Conservation (phyloP, 345 rosid species). For the Sapria himalayana region DNA sequence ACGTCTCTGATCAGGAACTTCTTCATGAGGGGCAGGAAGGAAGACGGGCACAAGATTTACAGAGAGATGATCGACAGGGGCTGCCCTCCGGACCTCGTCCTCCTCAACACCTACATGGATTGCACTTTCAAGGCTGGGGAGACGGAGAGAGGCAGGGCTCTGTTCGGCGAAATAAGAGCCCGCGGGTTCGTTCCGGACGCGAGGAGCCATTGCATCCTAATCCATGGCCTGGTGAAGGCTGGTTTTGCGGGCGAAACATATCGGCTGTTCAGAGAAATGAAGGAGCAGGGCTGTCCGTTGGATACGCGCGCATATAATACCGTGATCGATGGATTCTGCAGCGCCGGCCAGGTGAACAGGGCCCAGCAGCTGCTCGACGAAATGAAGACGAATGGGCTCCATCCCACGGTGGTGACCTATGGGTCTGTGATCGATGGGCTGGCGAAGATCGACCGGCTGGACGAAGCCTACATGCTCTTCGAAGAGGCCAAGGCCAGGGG, state of each 20-base stretch:
- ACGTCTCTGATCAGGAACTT: conserved; percentile 74
- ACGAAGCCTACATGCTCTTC: conserved; percentile 91
- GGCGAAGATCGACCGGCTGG: conserved; percentile 80
- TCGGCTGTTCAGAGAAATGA: conserved; percentile 64
- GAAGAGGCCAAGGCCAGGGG: conserved; percentile 85
- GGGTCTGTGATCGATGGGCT: conserved; percentile 83
- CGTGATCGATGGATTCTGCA: conserved; percentile 81
- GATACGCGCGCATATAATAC: conserved; percentile 75
- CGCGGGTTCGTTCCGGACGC: conserved; percentile 56
- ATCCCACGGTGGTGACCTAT: conserved; percentile 75
- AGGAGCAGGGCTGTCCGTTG: conserved; percentile 66
- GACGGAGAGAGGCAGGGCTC: conserved; percentile 54
- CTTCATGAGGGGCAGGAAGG: conserved; percentile 61
- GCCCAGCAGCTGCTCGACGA: conserved; percentile 90
- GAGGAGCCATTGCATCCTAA: conserved; percentile 55
- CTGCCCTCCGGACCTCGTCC: conserved; percentile 53
- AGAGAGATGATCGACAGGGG: conserved; percentile 57
- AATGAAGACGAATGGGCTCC: conserved; percentile 65
- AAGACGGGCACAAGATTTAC: conserved; percentile 88
- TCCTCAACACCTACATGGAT: conserved; percentile 81
- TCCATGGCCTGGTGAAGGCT: conserved; percentile 65
- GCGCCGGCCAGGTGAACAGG: conserved; percentile 77
- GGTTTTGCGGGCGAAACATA: conserved; percentile 72
- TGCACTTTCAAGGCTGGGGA: conserved; percentile 86
- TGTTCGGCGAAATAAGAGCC: conserved; percentile 64